Percentiles rank a stretch among this genome's conserved stretches.
These are phyloP conservation scores for Zygosaccharomyces bailii DNA, from an alignment of 805 yeast species.

Conservation along the genomic window DNA sequence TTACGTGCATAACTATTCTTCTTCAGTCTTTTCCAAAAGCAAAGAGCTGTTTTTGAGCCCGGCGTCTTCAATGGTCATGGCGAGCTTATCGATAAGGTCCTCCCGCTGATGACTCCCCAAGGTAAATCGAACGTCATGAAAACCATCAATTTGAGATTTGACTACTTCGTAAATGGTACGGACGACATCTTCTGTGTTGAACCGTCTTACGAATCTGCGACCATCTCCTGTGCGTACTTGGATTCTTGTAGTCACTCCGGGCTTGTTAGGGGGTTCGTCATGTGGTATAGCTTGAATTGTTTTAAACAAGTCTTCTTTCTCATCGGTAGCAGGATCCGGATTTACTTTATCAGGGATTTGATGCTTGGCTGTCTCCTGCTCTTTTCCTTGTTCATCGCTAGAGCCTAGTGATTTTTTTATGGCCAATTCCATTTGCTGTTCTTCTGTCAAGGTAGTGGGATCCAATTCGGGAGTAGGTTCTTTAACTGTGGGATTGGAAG, in stretches of 20 bases:
- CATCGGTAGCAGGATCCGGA: slow-evolving; percentile 12
- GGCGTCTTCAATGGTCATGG: slow-evolving; percentile 62
- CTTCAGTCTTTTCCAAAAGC: slow-evolving; percentile 52
- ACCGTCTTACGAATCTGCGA: slow-evolving; percentile 70
- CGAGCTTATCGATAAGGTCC: slow-evolving; percentile 52
- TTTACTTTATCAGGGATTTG: background rate
- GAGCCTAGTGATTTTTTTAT: slow-evolving; percentile 58
- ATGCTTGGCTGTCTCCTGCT: slow-evolving; percentile 11
- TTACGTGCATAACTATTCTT: slow-evolving; percentile 3
- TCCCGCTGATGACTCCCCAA: slow-evolving; percentile 53
- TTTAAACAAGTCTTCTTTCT: slow-evolving; percentile 45
- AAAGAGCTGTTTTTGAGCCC: slow-evolving; percentile 81
- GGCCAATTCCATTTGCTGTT: slow-evolving; percentile 78
- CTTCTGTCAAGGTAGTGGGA: slow-evolving; percentile 68
- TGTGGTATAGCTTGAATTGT: slow-evolving; percentile 49
- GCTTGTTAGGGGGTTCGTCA: slow-evolving; percentile 58
- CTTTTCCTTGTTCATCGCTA: slow-evolving; percentile 26
- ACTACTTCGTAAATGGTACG: slow-evolving; percentile 58
- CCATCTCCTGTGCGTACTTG: slow-evolving; percentile 91
- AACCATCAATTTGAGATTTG: slow-evolving; percentile 52
- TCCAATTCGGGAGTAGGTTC: slow-evolving; percentile 57
- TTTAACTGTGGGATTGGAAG: slow-evolving; percentile 61
- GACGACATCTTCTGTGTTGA: slow-evolving; percentile 56
- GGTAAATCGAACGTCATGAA: slow-evolving; percentile 46
- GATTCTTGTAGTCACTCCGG: slow-evolving; percentile 63